Base-by-base conservation (phyloP, 2,329 filamentous ascomycete species). In the Ophiocordyceps sinensis region DNA sequence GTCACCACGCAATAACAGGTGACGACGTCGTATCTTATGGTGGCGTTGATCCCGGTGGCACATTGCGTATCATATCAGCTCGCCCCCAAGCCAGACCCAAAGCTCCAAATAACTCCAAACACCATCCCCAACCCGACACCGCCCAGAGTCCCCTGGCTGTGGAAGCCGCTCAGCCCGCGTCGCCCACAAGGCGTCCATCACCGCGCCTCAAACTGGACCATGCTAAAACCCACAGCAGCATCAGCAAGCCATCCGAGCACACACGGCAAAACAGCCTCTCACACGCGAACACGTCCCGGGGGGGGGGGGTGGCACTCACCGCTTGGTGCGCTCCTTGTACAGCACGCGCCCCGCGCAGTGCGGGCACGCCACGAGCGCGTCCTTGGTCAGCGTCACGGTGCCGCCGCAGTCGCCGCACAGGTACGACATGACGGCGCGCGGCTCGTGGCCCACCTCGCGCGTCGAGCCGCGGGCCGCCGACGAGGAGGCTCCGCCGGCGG, bases 131-230 rank as follows among this genome's bases (percentile, higher is more conserved):
- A 5, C 23, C 9, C 3, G 5, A 9, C 23, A 9, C 23, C 23
- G 23, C 5, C 23, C 23, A 26, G 23, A 26, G 2, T 7, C 23
- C 23, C 6, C 23, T 7, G 23, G 7, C 23, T 7, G 23, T 23
- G 23, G 23, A 23, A 23, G 23, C 23, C 23, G 23, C 23, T 23
- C 23, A n/a, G n/a, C n/a, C n/a, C n/a, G n/a, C n/a, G n/a, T n/a
- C n/a, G n/a, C n/a, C n/a, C n/a, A n/a, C n/a, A n/a, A n/a, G n/a
- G n/a, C n/a, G n/a, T n/a, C n/a, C 9, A 23, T 39, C 47, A 96
- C 65, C 89, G 77, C 40, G 91, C 91, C 70, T 98, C 88, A 56
- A 98, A 96, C 66, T 98, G 91, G 40, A 96, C 88, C 88, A 96
- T 95, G 57, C 89, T 94, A 43, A 13, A 26, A 14, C 12, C 13